Conservation (phyloP, 345 rosid genomes). For the Corymbia maculata region DNA sequence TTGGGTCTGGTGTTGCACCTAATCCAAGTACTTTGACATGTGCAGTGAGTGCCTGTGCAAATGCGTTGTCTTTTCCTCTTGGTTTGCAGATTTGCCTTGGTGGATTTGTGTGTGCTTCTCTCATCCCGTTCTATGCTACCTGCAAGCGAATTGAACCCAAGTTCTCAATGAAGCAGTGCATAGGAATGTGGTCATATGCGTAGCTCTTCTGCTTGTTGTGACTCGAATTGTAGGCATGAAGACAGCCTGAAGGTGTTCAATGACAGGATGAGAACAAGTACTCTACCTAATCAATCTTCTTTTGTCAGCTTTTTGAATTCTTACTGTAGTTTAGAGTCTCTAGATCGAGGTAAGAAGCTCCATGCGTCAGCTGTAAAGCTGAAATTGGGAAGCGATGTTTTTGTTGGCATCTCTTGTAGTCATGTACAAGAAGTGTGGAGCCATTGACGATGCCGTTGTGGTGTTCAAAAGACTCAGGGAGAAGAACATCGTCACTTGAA, state of each 20-base stretch:
- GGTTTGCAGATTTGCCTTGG: background rate
- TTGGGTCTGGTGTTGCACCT: background rate
- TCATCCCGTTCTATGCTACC: background rate
- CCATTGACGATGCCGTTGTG: conserved; percentile 22
- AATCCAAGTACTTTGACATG: background rate
- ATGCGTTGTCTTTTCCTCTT: background rate
- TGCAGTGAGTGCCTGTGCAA: background rate
- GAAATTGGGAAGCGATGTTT: conserved; percentile 16
- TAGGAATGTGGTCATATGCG: background rate
- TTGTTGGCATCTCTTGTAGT: conserved; percentile 61
- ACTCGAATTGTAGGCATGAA: background rate
- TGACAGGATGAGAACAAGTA: background rate
- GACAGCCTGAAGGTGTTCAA: background rate
- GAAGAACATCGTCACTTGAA: conserved; percentile 64
- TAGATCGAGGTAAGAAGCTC: conserved; percentile 56
- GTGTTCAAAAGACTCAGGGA: conserved; percentile 23
- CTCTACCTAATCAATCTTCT: background rate
- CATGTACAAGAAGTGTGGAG: conserved; percentile 54
- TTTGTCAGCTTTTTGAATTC: background rate
- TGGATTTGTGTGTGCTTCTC: background rate
- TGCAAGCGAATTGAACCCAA: background rate
- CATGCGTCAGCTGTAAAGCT: conserved; percentile 40
- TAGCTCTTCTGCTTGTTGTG: background rate
- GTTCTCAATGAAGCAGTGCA: background rate
- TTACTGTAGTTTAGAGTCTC: conserved; percentile 20